phyloP scores from a whole-genome alignment of 2,329 filamentous ascomycete species.

The Nothopassalora personata region DNA sequence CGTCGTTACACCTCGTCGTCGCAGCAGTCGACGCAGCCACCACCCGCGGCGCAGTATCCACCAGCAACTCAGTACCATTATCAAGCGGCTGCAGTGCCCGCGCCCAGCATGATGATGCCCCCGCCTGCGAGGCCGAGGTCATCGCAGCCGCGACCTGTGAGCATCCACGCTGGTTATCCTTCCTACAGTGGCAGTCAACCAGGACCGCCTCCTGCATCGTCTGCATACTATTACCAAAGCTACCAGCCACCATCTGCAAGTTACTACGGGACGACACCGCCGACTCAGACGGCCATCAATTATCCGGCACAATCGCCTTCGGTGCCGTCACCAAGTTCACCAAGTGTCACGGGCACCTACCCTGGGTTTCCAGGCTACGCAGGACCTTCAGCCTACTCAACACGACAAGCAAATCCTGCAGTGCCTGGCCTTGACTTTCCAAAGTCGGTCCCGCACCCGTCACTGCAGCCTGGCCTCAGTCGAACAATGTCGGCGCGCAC shows the following conservation, averaged over 20 bases:
- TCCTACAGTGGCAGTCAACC: constrained; percentile 10
- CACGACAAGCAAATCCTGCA: constrained; percentile 20
- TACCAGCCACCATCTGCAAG: constrained; percentile 9
- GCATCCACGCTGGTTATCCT: constrained; percentile 20
- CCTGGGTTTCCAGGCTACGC: constrained; percentile 15
- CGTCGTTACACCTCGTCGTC: constrained; percentile 22
- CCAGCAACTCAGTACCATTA: constrained; percentile 18
- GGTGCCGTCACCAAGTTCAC: constrained; percentile 15
- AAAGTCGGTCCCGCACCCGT: constrained; percentile 4
- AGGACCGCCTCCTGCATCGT: constrained; percentile 26
- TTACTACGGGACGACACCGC: constrained; percentile 17
- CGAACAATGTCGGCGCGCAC: constrained; percentile 10
- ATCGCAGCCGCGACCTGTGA: constrained; percentile 20
- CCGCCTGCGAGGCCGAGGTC: constrained; percentile 16
- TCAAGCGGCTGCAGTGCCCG: constrained; percentile 1
- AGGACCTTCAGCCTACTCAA: constrained; percentile 17
- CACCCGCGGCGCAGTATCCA: constrained; percentile 16
- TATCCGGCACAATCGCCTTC: constrained; percentile 22
- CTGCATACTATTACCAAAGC: constrained; percentile 22
- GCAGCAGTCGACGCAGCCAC: constrained; percentile 3
- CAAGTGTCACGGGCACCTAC: constrained; percentile 6
- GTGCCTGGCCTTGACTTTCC: constrained; percentile 16
- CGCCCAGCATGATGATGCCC: constrained; percentile 9
- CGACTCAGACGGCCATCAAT: constrained; percentile 15
- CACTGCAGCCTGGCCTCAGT: neutral